These are phyloP conservation scores for Leccinum subtestaceum DNA, from an alignment of 768 basidiomycete genomes.

Conservation along the genomic window DNA sequence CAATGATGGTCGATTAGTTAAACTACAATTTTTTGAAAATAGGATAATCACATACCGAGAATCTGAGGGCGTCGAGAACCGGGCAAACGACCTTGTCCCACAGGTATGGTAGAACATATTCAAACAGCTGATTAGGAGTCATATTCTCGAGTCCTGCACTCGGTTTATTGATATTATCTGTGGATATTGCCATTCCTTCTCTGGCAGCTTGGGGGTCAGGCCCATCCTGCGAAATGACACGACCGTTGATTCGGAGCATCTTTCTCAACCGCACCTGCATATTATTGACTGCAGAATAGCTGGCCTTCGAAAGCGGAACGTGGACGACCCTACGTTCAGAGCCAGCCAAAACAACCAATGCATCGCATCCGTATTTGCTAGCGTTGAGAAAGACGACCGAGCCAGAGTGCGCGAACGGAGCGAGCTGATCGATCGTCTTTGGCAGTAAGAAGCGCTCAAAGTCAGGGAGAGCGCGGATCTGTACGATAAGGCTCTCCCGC, in stretches of 20 bases:
- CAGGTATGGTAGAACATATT: background rate
- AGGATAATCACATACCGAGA: background rate
- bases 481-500: background rate
- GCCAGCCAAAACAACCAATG: background rate
- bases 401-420: background rate
- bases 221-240: background rate
- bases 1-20: background rate
- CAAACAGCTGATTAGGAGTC: background rate
- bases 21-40: background rate
- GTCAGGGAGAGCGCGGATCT: background rate
- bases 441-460: background rate
- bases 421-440: background rate
- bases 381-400: background rate
- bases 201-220: background rate
- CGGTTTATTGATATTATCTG: no score
- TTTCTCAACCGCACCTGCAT: background rate
- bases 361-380: background rate
- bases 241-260: background rate
- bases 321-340: background rate
- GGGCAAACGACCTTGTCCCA: background rate
- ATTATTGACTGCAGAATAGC: background rate
- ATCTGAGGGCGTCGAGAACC: background rate
- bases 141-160: background rate
- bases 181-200: no score
- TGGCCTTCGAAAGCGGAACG: background rate